These are phyloP conservation scores for Vigna nakashimae DNA, from an alignment of 306 rosid species.

Conservation along the genomic window DNA sequence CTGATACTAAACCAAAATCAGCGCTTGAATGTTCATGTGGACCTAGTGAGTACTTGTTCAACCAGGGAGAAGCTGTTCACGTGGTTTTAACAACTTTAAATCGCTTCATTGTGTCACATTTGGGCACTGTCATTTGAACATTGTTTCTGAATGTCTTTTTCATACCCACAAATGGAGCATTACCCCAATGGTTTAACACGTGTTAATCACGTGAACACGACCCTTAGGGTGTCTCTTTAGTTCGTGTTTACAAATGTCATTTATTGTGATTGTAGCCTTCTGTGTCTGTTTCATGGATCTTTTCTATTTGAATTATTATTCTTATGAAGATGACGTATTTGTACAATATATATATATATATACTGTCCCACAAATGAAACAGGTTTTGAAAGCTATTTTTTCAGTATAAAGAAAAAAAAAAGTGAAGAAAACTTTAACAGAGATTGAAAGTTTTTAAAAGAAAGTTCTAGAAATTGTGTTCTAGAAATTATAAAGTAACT, in stretches of 20 bases:
- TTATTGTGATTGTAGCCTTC: background rate
- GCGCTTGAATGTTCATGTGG: background rate
- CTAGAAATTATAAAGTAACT: no score
- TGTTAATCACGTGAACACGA: constrained; percentile 35
- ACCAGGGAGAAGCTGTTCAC: constrained; percentile 13
- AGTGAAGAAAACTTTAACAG: no score
- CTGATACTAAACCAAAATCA: no score
- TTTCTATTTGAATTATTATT: constrained; percentile 9
- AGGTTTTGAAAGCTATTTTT: no score
- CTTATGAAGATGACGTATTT: background rate
- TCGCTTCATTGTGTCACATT: constrained; percentile 6
- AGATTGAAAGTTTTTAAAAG: no score
- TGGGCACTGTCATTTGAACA: background rate
- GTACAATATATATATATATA: background rate
- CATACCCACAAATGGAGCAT: constrained; percentile 18
- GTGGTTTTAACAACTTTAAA: constrained; percentile 16
- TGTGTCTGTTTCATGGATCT: constrained; percentile 9
- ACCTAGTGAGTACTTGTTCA: background rate
- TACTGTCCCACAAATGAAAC: constrained; percentile 1
- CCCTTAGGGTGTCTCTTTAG: background rate
- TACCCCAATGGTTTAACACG: constrained; percentile 17
- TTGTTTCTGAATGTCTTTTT: background rate
- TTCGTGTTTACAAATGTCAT: background rate
- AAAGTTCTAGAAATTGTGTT: no score
- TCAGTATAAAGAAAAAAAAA: no score